phyloP scores from a whole-genome alignment of 2,329 filamentous ascomycete species.

The Gremmenia infestans region DNA sequence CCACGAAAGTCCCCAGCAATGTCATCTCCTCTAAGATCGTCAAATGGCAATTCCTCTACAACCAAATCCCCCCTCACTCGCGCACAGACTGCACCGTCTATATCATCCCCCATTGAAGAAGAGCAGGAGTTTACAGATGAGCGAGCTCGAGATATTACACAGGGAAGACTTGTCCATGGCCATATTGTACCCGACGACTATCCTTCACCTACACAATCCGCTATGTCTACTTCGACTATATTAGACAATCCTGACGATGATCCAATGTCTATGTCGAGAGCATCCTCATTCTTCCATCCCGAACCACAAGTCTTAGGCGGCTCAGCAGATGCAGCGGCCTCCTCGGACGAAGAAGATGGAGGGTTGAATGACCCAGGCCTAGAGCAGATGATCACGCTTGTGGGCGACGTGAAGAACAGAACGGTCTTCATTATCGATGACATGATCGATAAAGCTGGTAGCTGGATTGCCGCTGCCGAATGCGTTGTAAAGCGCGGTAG shows the following conservation, averaged over 20 bases:
- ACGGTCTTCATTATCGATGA: slow-evolving; percentile 95
- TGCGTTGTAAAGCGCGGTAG: slow-evolving; percentile 89
- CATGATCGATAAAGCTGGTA: slow-evolving; percentile 96
- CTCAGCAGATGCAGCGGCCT: slow-evolving; percentile 74
- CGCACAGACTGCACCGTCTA: slow-evolving; percentile 17
- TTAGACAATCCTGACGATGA: slow-evolving; percentile 61
- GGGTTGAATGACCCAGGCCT: slow-evolving; percentile 73
- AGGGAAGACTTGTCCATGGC: slow-evolving; percentile 84
- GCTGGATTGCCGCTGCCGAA: slow-evolving; percentile 96
- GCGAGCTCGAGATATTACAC: slow-evolving; percentile 83
- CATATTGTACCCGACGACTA: slow-evolving; percentile 95
- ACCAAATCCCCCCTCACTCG: slow-evolving; percentile 22
- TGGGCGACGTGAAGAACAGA: slow-evolving; percentile 84
- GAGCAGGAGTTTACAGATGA: slow-evolving; percentile 50
- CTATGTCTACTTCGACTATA: slow-evolving; percentile 53
- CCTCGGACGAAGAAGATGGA: slow-evolving; percentile 90
- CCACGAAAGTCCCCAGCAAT: slow-evolving; percentile 17
- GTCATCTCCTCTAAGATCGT: slow-evolving; percentile 21
- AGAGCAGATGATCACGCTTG: slow-evolving; percentile 95
- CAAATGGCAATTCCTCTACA: slow-evolving; percentile 10
- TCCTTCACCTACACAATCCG: slow-evolving; percentile 70
- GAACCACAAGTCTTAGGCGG: slow-evolving; percentile 69
- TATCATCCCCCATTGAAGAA: slow-evolving; percentile 25
- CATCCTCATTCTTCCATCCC: slow-evolving; percentile 75
- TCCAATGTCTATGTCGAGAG: slow-evolving; percentile 72